A percentile compares a stretch with the other conserved stretches of the same genome.
phyloP scores from a whole-genome alignment of 2,329 filamentous ascomycete genomes.

The Fusarium newnesense region DNA sequence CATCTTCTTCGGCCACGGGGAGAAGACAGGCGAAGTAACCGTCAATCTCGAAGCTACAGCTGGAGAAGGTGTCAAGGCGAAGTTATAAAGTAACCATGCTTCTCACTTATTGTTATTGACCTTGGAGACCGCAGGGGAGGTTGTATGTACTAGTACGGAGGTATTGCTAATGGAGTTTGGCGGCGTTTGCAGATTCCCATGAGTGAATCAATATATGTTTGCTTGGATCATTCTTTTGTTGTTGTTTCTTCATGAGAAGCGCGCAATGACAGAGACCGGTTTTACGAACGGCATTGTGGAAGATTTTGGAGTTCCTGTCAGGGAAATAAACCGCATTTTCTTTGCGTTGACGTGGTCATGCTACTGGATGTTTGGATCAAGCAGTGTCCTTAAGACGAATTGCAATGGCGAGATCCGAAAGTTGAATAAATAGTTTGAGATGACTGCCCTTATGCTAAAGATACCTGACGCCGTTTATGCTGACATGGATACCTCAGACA shows the following conservation, averaged over 20 bases:
- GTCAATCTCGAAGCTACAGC: constrained; percentile 90
- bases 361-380: neutral
- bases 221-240: constrained; percentile 5
- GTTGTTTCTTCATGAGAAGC: constrained; percentile 11
- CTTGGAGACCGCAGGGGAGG: neutral
- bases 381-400: neutral
- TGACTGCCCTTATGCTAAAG: neutral
- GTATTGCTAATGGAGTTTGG: constrained; percentile 30
- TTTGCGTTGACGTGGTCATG: neutral
- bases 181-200: constrained; percentile 36
- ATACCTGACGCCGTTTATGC: neutral
- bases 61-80: constrained; percentile 51
- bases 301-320: neutral
- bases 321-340: neutral
- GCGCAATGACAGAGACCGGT: neutral
- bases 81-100: constrained; percentile 47
- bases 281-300: neutral
- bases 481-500: neutral
- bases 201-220: constrained; percentile 12
- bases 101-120: neutral
- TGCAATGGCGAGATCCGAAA: neutral
- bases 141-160: neutral
- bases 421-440: neutral
- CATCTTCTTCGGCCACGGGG: constrained; percentile 93
- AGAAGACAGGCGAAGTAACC: constrained; percentile 80